phyloP scores from a whole-genome alignment of 495 filamentous ascomycete genomes.

The Penicillium goetzii region DNA sequence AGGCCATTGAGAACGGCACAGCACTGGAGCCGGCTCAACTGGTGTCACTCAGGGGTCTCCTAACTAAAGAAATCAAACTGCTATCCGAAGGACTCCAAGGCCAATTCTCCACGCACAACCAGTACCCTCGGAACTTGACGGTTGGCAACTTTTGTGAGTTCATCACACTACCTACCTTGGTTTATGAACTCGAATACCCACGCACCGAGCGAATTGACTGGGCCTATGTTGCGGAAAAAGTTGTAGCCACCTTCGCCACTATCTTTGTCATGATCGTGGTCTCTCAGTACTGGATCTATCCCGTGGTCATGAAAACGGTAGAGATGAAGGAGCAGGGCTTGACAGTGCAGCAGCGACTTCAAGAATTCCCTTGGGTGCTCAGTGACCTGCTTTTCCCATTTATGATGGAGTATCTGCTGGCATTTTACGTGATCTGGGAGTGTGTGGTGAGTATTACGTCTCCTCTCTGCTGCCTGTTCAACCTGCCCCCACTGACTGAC shows the following conservation, averaged over 20 bases:
- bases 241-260: slow-evolving; percentile 66
- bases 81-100: slow-evolving; percentile 65
- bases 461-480: background rate
- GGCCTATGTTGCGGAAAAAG: slow-evolving; percentile 72
- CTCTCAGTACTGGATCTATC: slow-evolving; percentile 59
- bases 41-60: slow-evolving; percentile 57
- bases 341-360: slow-evolving; percentile 59
- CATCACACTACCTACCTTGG: slow-evolving; percentile 70
- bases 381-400: slow-evolving; percentile 74
- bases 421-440: slow-evolving; percentile 76
- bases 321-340: slow-evolving; percentile 65
- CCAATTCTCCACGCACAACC: slow-evolving; percentile 46
- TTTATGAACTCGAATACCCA: slow-evolving; percentile 79
- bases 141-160: slow-evolving; percentile 69
- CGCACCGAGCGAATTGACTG: slow-evolving; percentile 69
- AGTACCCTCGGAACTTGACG: slow-evolving; percentile 71
- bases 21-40: slow-evolving; percentile 64
- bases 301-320: slow-evolving; percentile 66
- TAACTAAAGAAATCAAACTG: slow-evolving; percentile 65
- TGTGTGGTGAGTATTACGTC: slow-evolving; percentile 50
- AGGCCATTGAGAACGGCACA: slow-evolving; percentile 56
- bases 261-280: slow-evolving; percentile 51
- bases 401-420: slow-evolving; percentile 71
- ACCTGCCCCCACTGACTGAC: background rate
- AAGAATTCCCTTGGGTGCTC: slow-evolving; percentile 70